These are phyloP conservation scores for Lepiota venenata DNA, from an alignment of 768 basidiomycete genomes.

Conservation along the genomic window DNA sequence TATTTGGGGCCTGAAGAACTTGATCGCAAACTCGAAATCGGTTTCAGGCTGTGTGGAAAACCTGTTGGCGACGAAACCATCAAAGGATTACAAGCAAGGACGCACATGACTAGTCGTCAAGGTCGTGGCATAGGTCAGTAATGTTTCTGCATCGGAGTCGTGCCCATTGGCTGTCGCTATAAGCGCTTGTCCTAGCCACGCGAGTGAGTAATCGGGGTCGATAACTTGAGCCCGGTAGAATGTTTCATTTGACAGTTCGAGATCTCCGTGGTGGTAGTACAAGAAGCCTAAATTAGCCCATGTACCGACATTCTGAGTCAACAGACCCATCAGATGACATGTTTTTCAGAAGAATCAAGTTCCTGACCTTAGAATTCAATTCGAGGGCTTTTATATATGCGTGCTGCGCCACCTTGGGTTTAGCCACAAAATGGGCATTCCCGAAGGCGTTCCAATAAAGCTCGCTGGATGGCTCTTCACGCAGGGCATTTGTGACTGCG, in stretches of 20 bases:
- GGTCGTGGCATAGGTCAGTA: conserved; percentile 73
- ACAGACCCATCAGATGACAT: background rate
- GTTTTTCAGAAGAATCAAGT: conserved; percentile 27
- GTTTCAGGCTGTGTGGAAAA: conserved; percentile 59
- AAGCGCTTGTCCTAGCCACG: conserved; percentile 90
- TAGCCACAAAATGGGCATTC: conserved; percentile 59
- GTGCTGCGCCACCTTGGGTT: conserved; percentile 82
- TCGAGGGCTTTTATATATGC: conserved; percentile 89
- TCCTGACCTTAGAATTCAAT: conserved; percentile 57
- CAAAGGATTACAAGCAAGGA: conserved; percentile 10
- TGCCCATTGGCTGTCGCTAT: conserved; percentile 62
- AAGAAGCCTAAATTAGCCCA: conserved; percentile 92
- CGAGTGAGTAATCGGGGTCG: conserved; percentile 84
- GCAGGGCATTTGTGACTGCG: conserved; percentile 69
- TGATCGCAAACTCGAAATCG: conserved; percentile 71
- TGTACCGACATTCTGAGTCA: conserved; percentile 55
- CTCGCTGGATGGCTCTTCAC: conserved; percentile 67
- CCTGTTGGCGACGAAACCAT: background rate
- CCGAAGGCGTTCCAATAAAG: conserved; percentile 84
- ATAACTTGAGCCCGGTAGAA: conserved; percentile 86
- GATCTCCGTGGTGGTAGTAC: conserved; percentile 76
- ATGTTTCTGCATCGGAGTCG: conserved; percentile 53
- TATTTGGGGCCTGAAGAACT: conserved; percentile 40
- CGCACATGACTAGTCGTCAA: conserved; percentile 57
- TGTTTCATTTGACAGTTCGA: conserved; percentile 81